Base-by-base conservation (phyloP, 345 rosid species). In the Populus deltoides region DNA sequence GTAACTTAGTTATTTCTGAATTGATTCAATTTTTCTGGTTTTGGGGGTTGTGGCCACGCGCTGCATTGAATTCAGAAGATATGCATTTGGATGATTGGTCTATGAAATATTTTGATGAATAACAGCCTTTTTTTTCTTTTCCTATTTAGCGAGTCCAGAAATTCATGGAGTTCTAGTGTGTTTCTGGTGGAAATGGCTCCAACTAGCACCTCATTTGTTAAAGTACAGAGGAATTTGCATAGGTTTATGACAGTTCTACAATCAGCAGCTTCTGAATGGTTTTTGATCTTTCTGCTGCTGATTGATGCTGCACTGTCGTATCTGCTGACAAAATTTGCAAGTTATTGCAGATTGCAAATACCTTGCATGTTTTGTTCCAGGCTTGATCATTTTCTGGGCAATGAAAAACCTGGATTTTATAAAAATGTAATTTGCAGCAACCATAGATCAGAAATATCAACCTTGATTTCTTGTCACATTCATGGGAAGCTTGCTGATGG, bases 341-440 rank as follows among this genome's bases (percentile, higher is more conserved):
- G 74, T 11, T 53, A 73, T 17, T 77, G 78, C 41, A 45, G 69
- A 25, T 33, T 81, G 63, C 80, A 77, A 61, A 73, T 57, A 33
- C 84, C 84, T 59, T 81, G 84, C 78, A 72, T 81, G 20, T 73
- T 81, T 47, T 81, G 84, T 68, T 81, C 84, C 22, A 73, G 80
- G 80, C 77, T 81, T 9, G 81, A 73, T 61, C 84, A 81, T 51
- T 25, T 73, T 24, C 35, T 81, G 53, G 80, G 78, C 24, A 5
- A 68, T 25, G 78, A 57, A 67, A 81, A 76, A 35, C 78, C 77
- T 31, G 75, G 75, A 25, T 81, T 68, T 47, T 77, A 77, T 62
- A 7, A 43, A 3, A 68, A 73, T 59, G 80, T 73, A 17, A 49
- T 81, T 13, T 81, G 84, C 25, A 61, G 68, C 49, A 73, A 51